Percentiles rank a stretch among this genome's conserved stretches.
Evolutionary conservation across 768 basidiomycete genomes (phyloP).

Genomic region (Collybia nuda): DNA sequence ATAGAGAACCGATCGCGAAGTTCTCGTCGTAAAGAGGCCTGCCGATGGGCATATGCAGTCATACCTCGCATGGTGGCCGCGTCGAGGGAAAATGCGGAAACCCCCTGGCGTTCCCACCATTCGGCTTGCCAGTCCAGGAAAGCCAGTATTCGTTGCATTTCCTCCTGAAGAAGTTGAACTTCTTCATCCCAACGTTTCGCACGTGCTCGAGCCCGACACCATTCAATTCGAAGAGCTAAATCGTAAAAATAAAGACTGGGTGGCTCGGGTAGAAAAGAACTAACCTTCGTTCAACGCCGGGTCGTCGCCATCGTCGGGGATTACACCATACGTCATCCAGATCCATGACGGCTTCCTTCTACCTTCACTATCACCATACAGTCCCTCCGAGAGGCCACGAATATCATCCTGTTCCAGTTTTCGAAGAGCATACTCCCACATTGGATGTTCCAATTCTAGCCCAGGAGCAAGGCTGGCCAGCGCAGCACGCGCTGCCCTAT

Average conservation of each 20-base stretch:
- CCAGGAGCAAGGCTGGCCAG: not conserved
- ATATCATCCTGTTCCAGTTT: not conserved
- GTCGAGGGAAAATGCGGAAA: not conserved
- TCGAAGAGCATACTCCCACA: not conserved
- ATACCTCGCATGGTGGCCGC: not conserved
- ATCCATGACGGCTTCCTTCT: not conserved
- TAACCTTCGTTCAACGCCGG: not conserved
- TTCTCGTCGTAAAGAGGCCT: not conserved
- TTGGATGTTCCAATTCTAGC: not conserved
- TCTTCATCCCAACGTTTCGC: conserved; percentile 11
- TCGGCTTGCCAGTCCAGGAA: conserved; percentile 4
- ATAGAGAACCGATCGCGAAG: not conserved
- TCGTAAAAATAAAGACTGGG: not conserved
- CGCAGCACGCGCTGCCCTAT: not conserved
- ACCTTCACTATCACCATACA: conserved; percentile 2
- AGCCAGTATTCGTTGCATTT: conserved; percentile 4
- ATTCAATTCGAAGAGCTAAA: conserved; percentile 13
- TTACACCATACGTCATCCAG: not conserved
- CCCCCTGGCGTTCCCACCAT: conserved; percentile 1
- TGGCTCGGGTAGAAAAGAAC: too few relatives aligned
- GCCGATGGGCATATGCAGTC: not conserved
- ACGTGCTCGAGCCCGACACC: conserved; percentile 7
- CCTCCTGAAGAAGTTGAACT: conserved; percentile 7
- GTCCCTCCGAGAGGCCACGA: not conserved
- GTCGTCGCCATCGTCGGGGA: not conserved